Base-by-base conservation (phyloP, 2,329 filamentous ascomycete species). In the Hypoxylon sp. region DNA sequence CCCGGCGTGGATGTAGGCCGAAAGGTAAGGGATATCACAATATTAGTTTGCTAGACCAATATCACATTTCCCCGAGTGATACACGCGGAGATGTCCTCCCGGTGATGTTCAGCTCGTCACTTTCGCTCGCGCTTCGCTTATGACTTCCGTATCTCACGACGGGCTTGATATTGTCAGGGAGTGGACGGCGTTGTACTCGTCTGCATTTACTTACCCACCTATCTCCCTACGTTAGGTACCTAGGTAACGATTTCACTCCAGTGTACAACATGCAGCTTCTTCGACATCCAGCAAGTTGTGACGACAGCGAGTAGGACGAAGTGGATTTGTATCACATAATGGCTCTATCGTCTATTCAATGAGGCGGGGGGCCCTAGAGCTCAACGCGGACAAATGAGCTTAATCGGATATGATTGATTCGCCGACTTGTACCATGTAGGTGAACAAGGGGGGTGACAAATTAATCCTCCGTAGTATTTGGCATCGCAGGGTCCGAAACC, bases 1-100 rank as follows among this genome's bases (percentile, higher is more conserved):
- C 26, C 24, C 16, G 26, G 22, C 16, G 48, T 24, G 20, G 24
- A 30, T 20, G 22, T 28, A 54, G 12, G 12, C 26, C 1, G 30
- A 58, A 22, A 44, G 54, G 52, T 22, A 57, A 61, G 57, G 57
- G 42, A 38, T 32, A 14, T 11, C 2, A 38, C 30, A 24, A n/a
- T n/a, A n/a, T n/a, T n/a, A n/a, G 57, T 58, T 65, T 61, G 57
- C 33, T 61, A 48, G 53, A 18, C 24, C 52, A 32, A 61, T 40
- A 28, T 53, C 18, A 33, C 28, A 32, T 44, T 30, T 55, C 55
- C 49, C 36, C 49, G 54, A 60, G 24, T 22, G 30, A 36, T 53
- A 32, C 20, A 61, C 16, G 11, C 11, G 5, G 24, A 18, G 12
- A 20, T 50, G 16, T 4, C 46, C 18, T 20, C 18, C 14, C 48